These are phyloP conservation scores for Pestalotiopsis sp. DNA, from an alignment of 2,329 filamentous ascomycete species.

Conservation along the genomic window DNA sequence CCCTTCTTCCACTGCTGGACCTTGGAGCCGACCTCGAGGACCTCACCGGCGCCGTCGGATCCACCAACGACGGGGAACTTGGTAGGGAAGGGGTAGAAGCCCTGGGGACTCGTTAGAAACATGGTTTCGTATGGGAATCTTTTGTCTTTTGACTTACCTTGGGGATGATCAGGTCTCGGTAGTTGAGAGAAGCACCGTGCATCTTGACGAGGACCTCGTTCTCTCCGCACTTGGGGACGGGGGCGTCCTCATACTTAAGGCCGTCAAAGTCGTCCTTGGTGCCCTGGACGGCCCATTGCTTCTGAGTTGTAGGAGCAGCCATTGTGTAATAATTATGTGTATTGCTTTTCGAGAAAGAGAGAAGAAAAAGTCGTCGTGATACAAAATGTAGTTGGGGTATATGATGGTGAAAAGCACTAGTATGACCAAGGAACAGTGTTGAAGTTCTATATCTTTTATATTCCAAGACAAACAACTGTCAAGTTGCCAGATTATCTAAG, in stretches of 20 bases:
- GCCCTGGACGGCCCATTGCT: slow-evolving; percentile 59
- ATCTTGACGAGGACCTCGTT: slow-evolving; percentile 73
- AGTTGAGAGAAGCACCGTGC: slow-evolving; percentile 55
- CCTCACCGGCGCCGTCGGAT: slow-evolving; percentile 57
- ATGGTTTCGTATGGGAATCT: not conserved
- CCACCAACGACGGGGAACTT: slow-evolving; percentile 48
- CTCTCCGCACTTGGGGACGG: slow-evolving; percentile 66
- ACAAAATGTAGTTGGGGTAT: not conserved
- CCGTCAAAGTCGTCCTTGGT: slow-evolving; percentile 59
- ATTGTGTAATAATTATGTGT: slow-evolving; percentile 14
- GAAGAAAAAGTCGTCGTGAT: not conserved
- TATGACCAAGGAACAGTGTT: not conserved
- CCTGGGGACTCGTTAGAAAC: slow-evolving; percentile 27
- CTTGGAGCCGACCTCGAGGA: slow-evolving; percentile 52
- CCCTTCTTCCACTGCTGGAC: slow-evolving; percentile 52
- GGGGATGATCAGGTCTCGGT: slow-evolving; percentile 55
- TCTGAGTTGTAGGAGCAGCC: slow-evolving; percentile 42
- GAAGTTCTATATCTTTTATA: not conserved
- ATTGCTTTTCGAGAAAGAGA: not conserved
- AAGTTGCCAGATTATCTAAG: not conserved
- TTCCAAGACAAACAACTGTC: not conserved
- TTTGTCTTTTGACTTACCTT: slow-evolving; percentile 22
- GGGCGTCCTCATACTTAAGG: slow-evolving; percentile 55
- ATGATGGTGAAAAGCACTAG: not conserved
- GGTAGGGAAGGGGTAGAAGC: slow-evolving; percentile 48